Evolutionary conservation across 1,139 yeast genomes (phyloP).

Genomic region (Candida sp.): DNA sequence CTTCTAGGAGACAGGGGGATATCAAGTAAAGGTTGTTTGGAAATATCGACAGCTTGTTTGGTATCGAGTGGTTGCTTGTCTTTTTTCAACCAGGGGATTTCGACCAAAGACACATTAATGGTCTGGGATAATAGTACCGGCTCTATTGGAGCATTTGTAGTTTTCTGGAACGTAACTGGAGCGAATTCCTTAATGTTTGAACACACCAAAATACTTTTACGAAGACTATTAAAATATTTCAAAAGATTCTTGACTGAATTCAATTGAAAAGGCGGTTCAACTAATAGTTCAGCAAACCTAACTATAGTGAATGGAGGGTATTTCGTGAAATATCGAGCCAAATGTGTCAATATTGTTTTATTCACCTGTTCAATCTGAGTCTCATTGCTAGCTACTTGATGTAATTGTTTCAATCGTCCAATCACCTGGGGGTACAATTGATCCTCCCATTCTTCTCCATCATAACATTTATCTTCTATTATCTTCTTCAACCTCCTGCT

Average conservation of each 20-base stretch:
- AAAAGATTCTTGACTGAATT: constrained; percentile 20
- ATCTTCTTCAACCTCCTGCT: constrained; percentile 3
- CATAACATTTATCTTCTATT: constrained; percentile 4
- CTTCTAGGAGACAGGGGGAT: constrained; percentile 33
- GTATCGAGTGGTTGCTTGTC: constrained; percentile 1
- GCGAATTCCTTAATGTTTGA: constrained; percentile 26
- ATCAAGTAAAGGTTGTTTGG: constrained; percentile 9
- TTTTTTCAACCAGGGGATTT: constrained; percentile 47
- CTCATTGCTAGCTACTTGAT: constrained; percentile 9
- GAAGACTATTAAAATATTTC: constrained; percentile 29
- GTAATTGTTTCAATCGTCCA: constrained; percentile 7
- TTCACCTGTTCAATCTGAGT: constrained; percentile 3
- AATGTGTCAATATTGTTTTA: constrained; percentile 9
- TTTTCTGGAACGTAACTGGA: constrained; percentile 8
- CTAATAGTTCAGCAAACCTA: constrained; percentile 52
- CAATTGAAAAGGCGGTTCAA: constrained; percentile 35
- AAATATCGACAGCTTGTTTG: no score
- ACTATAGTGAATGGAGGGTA: constrained; percentile 59
- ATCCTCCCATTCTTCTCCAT: constrained; percentile 7
- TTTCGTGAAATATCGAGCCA: constrained; percentile 22
- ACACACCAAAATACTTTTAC: constrained; percentile 24
- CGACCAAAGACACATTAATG: constrained; percentile 22
- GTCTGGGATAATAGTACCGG: constrained; percentile 6
- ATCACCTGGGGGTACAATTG: constrained; percentile 8
- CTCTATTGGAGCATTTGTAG: not conserved